Conservation (phyloP, 495 filamentous ascomycete genomes). For the Trichoderma erinaceum region DNA sequence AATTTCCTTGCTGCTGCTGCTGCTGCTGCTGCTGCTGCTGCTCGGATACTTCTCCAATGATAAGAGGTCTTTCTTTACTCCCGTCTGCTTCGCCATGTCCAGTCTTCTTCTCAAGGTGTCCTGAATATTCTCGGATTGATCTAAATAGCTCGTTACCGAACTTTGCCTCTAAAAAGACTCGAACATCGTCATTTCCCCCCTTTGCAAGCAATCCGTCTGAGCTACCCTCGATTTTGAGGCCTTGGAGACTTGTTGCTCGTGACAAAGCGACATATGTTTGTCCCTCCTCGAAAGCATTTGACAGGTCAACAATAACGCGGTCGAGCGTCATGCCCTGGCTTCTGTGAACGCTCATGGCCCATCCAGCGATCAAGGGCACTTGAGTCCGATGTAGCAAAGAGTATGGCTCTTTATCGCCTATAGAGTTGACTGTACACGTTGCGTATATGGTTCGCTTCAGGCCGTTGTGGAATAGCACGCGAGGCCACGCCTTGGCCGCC, state of each 20-base stretch:
- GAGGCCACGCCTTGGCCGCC: constrained; percentile 51
- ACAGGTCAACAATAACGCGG: constrained; percentile 81
- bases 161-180: constrained; percentile 24
- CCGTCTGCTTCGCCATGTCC: too few species aligned
- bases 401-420: constrained; percentile 41
- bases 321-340: constrained; percentile 91
- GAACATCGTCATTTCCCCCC: constrained; percentile 27
- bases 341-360: constrained; percentile 94
- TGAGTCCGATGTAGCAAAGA: constrained; percentile 72
- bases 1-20: too few species aligned
- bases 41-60: too few species aligned
- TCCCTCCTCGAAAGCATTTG: constrained; percentile 81
- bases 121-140: background rate
- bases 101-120: background rate
- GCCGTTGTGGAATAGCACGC: constrained; percentile 63
- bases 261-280: constrained; percentile 76
- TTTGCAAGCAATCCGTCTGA: constrained; percentile 19
- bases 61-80: too few species aligned
- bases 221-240: constrained; percentile 47
- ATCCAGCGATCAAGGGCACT: constrained; percentile 80
- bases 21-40: too few species aligned
- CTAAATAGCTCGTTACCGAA: constrained; percentile 19
- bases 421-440: constrained; percentile 40
- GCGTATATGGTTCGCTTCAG: constrained; percentile 36
- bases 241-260: constrained; percentile 72